Evolutionary conservation across 495 filamentous ascomycete genomes (phyloP).

Genomic region (Trichoderma erinaceum): DNA sequence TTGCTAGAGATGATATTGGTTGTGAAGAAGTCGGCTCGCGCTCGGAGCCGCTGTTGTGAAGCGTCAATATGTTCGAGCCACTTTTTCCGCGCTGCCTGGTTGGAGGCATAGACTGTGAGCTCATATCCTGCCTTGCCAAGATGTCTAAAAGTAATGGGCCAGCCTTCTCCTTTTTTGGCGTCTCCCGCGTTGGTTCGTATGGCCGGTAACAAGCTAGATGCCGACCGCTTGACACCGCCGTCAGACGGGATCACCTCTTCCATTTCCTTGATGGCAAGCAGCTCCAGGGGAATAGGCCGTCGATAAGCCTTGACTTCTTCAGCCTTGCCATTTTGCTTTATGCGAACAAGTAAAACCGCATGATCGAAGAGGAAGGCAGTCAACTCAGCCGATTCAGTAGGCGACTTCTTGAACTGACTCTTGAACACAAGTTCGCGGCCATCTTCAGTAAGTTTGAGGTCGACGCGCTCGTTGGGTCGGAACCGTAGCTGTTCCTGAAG

Average conservation of each 20-base stretch:
- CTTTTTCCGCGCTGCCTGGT: conserved; percentile 74
- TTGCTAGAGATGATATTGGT: conserved; percentile 75
- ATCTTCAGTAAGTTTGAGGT: conserved; percentile 91
- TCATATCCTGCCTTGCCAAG: conserved; percentile 96
- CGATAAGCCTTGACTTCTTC: conserved; percentile 93
- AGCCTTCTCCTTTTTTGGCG: conserved; percentile 62
- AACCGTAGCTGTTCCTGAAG: conserved; percentile 87
- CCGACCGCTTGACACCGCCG: conserved; percentile 76
- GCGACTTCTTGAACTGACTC: conserved; percentile 83
- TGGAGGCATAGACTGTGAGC: conserved; percentile 78
- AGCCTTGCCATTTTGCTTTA: conserved; percentile 84
- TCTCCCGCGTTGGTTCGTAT: conserved; percentile 47
- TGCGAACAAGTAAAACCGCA: conserved; percentile 79
- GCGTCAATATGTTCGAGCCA: conserved; percentile 94
- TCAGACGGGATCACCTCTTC: conserved; percentile 81
- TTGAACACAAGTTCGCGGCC: conserved; percentile 89
- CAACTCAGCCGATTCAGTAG: conserved; percentile 81
- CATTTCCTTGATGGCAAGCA: conserved; percentile 93
- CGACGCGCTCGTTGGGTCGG: conserved; percentile 77
- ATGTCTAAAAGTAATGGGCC: conserved; percentile 96
- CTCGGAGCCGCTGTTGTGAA: conserved; percentile 77
- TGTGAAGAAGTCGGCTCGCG: conserved; percentile 88
- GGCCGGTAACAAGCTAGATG: conserved; percentile 77
- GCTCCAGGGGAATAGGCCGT: conserved; percentile 89
- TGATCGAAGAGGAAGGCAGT: conserved; percentile 95